A percentile compares a stretch with the other conserved stretches of the same genome.
These are phyloP conservation scores for Termitomyces sp. DNA, from an alignment of 1,284 basidiomycete species.

Conservation along the genomic window DNA sequence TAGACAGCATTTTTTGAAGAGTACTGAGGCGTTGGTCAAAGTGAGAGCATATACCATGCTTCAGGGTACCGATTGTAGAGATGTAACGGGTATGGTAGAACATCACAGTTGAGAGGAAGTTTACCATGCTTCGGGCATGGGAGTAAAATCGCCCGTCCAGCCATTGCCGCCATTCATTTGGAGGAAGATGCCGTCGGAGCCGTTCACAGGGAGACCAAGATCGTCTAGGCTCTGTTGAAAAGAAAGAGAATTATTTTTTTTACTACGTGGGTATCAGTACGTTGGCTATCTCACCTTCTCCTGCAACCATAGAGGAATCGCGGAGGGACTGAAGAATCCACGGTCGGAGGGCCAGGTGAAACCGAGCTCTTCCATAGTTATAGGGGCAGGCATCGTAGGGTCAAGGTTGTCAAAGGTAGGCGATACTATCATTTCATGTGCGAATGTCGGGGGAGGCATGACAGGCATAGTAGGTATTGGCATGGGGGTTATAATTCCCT, in stretches of 20 bases:
- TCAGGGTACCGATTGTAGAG: not conserved
- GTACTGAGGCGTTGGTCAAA: conserved; percentile 85
- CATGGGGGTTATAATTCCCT: conserved; percentile 1
- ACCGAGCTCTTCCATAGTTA: conserved; percentile 79
- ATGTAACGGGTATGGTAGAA: not conserved
- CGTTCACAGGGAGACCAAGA: conserved; percentile 83
- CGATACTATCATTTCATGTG: conserved; percentile 53
- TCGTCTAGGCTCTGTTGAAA: conserved; percentile 70
- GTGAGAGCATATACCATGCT: conserved; percentile 36
- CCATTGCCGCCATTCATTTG: conserved; percentile 65
- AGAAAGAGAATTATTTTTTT: conserved; percentile 1
- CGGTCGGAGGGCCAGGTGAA: conserved; percentile 73
- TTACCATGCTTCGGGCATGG: conserved; percentile 81
- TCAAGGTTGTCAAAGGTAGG: conserved; percentile 48
- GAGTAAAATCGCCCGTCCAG: conserved; percentile 68
- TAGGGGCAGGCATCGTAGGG: conserved; percentile 54
- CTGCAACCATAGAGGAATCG: conserved; percentile 77
- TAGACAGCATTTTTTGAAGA: conserved; percentile 90
- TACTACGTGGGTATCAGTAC: not conserved
- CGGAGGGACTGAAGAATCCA: conserved; percentile 70
- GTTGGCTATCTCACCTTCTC: conserved; percentile 53
- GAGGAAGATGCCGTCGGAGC: conserved; percentile 84
- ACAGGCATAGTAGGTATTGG: conserved; percentile 38
- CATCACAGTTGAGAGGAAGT: not conserved
- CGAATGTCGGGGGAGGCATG: conserved; percentile 44